These are phyloP conservation scores for Verticillium isaacii DNA, from an alignment of 2,329 filamentous ascomycete species.

Conservation along the genomic window DNA sequence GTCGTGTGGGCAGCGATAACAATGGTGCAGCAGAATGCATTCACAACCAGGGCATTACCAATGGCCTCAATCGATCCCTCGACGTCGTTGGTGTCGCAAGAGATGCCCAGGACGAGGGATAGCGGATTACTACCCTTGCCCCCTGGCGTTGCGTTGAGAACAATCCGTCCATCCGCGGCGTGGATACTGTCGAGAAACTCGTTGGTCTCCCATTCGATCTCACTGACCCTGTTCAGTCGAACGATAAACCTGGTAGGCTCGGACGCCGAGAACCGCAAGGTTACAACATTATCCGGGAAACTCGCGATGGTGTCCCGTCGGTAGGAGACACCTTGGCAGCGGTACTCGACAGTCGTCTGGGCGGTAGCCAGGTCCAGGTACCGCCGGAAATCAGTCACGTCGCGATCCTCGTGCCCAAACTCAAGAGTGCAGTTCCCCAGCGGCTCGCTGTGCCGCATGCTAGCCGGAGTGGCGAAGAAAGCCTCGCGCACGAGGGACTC, in stretches of 20 bases:
- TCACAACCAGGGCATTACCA: slow-evolving; percentile 29
- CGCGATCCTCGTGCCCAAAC: slow-evolving; percentile 25
- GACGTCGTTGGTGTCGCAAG: slow-evolving; percentile 15
- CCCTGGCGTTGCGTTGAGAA: slow-evolving; percentile 31
- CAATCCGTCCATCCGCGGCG: slow-evolving; percentile 20
- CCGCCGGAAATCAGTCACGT: slow-evolving; percentile 10
- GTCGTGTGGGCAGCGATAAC: slow-evolving; percentile 33
- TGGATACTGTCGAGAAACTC: slow-evolving; percentile 34
- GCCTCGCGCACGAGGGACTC: slow-evolving; percentile 17
- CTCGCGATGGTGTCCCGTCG: slow-evolving; percentile 15
- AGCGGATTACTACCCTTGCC: slow-evolving; percentile 26
- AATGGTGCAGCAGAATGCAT: slow-evolving; percentile 27
- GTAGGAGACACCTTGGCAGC: slow-evolving; percentile 11
- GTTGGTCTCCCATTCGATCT: slow-evolving; percentile 36
- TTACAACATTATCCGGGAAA: slow-evolving; percentile 11
- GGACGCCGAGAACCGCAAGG: slow-evolving; percentile 12
- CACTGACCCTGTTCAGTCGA: slow-evolving; percentile 31
- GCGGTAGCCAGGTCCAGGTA: slow-evolving; percentile 11
- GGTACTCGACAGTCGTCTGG: slow-evolving; percentile 8
- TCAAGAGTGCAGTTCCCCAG: slow-evolving; percentile 31
- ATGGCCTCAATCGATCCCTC: slow-evolving; percentile 21
- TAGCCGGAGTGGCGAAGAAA: slow-evolving; percentile 40
- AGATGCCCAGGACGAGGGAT: slow-evolving; percentile 23
- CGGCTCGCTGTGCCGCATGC: slow-evolving; percentile 42
- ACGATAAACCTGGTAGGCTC: slow-evolving; percentile 15